These are phyloP conservation scores for Fraxinus greggii DNA, from an alignment of 305 asterid genomes.

Conservation along the genomic window DNA sequence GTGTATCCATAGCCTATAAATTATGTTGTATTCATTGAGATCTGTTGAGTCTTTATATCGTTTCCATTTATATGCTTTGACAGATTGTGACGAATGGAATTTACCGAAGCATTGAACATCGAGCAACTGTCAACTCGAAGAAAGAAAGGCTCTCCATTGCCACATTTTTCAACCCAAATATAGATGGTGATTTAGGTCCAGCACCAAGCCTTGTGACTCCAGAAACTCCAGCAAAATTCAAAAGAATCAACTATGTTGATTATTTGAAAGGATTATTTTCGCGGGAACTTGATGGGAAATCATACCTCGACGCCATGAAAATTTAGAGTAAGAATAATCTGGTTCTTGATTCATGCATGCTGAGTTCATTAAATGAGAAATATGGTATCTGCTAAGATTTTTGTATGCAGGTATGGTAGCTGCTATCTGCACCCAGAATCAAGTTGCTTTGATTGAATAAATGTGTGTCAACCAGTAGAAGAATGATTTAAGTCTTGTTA, in stretches of 20 bases:
- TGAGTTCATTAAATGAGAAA: background rate
- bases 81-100: constrained; percentile 49
- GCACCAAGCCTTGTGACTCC: constrained; percentile 35
- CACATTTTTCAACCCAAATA: constrained; percentile 32
- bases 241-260: constrained; percentile 28
- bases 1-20: background rate
- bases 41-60: background rate
- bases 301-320: constrained; percentile 39
- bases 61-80: background rate
- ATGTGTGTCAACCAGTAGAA: background rate
- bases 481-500: background rate
- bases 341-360: background rate
- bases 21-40: background rate
- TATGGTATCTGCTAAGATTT: background rate
- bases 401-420: too few relatives aligned
- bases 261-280: constrained; percentile 28
- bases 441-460: too few relatives aligned
- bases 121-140: constrained; percentile 35
- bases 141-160: constrained; percentile 51
- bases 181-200: constrained; percentile 36
- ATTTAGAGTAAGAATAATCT: constrained; percentile 16
- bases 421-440: too few relatives aligned
- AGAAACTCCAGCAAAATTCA: constrained; percentile 39
- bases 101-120: constrained; percentile 49
- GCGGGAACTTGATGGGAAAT: constrained; percentile 39